Evolutionary conservation across 768 basidiomycete species (phyloP).

Genomic region (Clitopilus passeckerianus): DNA sequence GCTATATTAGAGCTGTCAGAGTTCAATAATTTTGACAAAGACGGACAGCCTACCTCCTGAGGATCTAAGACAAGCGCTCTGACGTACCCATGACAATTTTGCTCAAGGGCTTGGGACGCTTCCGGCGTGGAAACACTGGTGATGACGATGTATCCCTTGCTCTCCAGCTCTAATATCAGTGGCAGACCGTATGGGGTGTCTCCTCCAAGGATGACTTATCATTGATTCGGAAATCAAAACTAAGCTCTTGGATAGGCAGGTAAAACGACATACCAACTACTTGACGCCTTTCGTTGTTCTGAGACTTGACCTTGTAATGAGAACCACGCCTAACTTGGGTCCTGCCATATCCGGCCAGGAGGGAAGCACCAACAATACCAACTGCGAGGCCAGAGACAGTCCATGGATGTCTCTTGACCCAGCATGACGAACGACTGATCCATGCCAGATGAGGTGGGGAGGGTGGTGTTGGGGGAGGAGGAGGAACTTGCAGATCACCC

Average conservation of each 20-base stretch:
- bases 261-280: constrained; percentile 54
- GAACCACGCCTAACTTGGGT: constrained; percentile 26
- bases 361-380: constrained; percentile 55
- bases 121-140: constrained; percentile 70
- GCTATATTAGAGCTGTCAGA: constrained; percentile 34
- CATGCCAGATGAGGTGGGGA: constrained; percentile 44
- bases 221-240: background rate
- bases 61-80: constrained; percentile 81
- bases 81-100: constrained; percentile 66
- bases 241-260: background rate
- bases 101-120: constrained; percentile 61
- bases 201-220: constrained; percentile 78
- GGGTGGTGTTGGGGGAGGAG: constrained; percentile 59
- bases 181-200: constrained; percentile 71
- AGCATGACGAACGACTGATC: constrained; percentile 42
- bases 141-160: constrained; percentile 79
- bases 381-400: constrained; percentile 47
- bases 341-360: constrained; percentile 55
- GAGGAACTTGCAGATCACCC: constrained; percentile 64
- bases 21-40: background rate
- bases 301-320: constrained; percentile 39
- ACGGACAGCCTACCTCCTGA: constrained; percentile 46
- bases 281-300: constrained; percentile 52
- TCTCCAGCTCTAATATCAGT: constrained; percentile 69
- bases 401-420: constrained; percentile 59